phyloP scores from a whole-genome alignment of 768 basidiomycete species.

The Tulasnella sp. region DNA sequence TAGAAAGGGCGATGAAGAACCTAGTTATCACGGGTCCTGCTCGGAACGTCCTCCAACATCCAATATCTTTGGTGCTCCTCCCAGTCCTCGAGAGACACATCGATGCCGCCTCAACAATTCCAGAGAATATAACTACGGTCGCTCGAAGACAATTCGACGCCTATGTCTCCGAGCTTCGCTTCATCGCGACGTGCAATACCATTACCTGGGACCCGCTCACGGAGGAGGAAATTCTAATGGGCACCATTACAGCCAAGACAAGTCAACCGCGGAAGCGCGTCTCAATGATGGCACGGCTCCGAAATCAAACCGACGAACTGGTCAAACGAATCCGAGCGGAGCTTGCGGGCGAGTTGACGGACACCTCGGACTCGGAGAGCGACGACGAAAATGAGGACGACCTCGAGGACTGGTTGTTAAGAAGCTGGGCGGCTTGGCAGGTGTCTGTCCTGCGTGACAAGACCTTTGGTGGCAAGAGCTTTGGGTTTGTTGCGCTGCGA shows the following conservation, averaged over 20 bases:
- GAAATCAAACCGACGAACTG: conserved; percentile 44
- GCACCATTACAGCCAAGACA: conserved; percentile 53
- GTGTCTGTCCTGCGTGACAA: conserved; percentile 27
- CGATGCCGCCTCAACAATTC: neutral
- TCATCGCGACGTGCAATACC: conserved; percentile 37
- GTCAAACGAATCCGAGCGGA: conserved; percentile 40
- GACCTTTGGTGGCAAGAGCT: conserved; percentile 49
- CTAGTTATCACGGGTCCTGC: neutral
- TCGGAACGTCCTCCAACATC: neutral
- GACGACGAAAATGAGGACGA: conserved; percentile 25
- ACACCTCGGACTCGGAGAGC: neutral
- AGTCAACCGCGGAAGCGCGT: conserved; percentile 44
- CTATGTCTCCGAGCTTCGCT: conserved; percentile 38
- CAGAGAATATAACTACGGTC: neutral
- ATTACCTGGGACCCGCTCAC: conserved; percentile 28
- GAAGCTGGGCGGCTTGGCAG: conserved; percentile 47
- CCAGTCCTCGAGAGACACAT: neutral
- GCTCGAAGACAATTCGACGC: conserved; percentile 18
- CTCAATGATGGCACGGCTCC: conserved; percentile 42
- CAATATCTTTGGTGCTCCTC: neutral
- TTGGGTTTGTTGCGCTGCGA: conserved; percentile 49
- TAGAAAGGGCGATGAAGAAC: neutral
- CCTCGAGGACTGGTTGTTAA: conserved; percentile 32
- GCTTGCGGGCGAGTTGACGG: conserved; percentile 31
- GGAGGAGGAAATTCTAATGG: conserved; percentile 54